Conservation (phyloP, 495 filamentous ascomycete genomes). For the Tuber microsphaerosporum region DNA sequence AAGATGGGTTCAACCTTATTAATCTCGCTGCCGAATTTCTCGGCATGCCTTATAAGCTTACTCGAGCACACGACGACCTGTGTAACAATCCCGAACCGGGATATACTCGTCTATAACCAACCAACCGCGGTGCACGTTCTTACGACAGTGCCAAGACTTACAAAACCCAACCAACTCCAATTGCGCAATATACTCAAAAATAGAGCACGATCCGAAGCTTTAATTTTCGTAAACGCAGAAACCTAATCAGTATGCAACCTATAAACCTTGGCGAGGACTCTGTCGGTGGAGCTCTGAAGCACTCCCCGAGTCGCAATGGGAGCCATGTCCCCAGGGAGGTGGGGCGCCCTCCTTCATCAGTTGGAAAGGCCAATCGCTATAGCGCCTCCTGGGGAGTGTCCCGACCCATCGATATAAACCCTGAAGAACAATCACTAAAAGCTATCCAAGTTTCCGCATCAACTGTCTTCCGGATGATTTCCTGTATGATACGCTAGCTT, state of each 20-base stretch:
- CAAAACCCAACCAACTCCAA: neutral
- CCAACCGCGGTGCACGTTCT: neutral
- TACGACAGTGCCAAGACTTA: neutral
- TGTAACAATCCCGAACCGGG: neutral
- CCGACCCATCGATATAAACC: neutral
- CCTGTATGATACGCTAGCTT: neutral
- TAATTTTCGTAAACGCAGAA: neutral
- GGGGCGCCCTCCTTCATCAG: neutral
- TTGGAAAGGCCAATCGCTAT: neutral
- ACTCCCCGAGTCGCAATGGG: neutral
- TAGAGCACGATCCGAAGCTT: neutral
- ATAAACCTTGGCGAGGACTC: neutral
- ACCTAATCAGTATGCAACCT: neutral
- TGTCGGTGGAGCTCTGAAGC: neutral
- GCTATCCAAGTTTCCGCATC: neutral
- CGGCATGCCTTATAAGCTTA: neutral
- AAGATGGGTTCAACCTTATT: neutral
- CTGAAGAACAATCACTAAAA: neutral
- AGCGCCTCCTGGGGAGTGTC: neutral
- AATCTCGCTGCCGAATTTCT: conserved; percentile 1
- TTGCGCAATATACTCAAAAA: neutral
- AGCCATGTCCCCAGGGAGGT: neutral
- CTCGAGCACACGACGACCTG: neutral
- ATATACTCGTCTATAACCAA: neutral
- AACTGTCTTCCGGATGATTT: neutral